These are phyloP conservation scores for Fabrea salina DNA, from an alignment of 169 alveolate genomes.

Conservation along the genomic window DNA sequence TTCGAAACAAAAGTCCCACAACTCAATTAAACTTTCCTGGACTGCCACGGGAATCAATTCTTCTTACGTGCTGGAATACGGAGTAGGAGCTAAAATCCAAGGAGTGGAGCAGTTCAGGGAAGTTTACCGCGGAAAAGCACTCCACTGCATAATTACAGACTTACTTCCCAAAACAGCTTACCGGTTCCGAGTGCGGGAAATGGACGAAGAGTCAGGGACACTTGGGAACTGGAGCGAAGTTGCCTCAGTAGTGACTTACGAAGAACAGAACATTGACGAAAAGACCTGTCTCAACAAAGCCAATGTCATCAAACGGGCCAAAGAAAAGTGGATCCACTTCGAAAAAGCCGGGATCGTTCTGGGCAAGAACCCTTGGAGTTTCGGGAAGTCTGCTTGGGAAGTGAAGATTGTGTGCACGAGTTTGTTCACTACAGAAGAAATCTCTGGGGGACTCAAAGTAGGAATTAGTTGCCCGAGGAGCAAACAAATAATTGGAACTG, in stretches of 20 bases:
- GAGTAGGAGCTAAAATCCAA: constrained; percentile 59
- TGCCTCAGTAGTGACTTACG: constrained; percentile 40
- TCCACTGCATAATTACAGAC: constrained; percentile 63
- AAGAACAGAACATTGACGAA: constrained; percentile 31
- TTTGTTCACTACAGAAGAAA: constrained; percentile 32
- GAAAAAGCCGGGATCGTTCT: constrained; percentile 51
- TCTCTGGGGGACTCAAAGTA: constrained; percentile 39
- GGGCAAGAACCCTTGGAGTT: constrained; percentile 41
- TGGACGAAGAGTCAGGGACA: not conserved
- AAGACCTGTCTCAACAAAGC: constrained; percentile 23
- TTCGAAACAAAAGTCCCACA: constrained; percentile 38
- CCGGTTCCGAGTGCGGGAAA: constrained; percentile 57
- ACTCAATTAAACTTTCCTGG: constrained; percentile 23
- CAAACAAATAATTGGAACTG: constrained; percentile 35
- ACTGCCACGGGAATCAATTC: constrained; percentile 52
- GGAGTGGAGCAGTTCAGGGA: constrained; percentile 52
- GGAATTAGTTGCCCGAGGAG: constrained; percentile 43
- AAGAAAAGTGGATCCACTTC: constrained; percentile 34
- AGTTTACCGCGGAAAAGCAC: constrained; percentile 62
- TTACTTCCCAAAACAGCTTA: constrained; percentile 58
- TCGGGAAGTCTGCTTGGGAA: constrained; percentile 57
- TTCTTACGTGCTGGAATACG: constrained; percentile 47
- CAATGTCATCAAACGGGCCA: not conserved
- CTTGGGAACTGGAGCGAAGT: constrained; percentile 60
- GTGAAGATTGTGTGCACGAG: constrained; percentile 27